Conservation (phyloP, 2,329 filamentous ascomycete genomes). For the Talaromyces sp. region DNA sequence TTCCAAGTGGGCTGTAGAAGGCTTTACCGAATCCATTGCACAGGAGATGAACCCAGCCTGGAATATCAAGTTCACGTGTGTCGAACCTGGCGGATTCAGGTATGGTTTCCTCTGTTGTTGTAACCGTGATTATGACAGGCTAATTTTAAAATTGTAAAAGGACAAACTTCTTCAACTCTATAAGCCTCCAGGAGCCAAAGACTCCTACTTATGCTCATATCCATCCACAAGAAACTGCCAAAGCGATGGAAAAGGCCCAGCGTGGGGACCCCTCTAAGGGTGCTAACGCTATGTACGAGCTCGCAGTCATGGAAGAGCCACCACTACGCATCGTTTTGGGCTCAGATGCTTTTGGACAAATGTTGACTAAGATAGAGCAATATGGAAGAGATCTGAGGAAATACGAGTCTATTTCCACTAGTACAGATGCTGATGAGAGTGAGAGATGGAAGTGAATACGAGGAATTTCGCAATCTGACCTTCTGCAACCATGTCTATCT, state of each 20-base stretch:
- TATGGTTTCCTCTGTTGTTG: not conserved
- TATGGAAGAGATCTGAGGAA: not conserved
- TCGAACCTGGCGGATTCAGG: slow-evolving; percentile 35
- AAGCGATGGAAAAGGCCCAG: not conserved
- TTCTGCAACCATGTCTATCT: not conserved
- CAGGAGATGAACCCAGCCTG: slow-evolving; percentile 17
- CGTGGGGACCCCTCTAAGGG: not conserved
- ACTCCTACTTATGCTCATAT: not conserved
- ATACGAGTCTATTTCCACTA: not conserved
- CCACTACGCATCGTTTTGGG: not conserved
- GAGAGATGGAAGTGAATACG: not conserved
- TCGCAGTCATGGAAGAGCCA: not conserved
- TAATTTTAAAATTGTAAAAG: not conserved
- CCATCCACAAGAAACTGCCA: not conserved
- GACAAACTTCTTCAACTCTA: not conserved
- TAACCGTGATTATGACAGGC: not conserved
- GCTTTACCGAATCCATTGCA: slow-evolving; percentile 18
- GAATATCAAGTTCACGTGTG: slow-evolving; percentile 35
- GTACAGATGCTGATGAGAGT: not conserved
- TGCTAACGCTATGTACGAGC: slow-evolving; percentile 1
- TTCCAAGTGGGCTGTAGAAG: slow-evolving; percentile 17
- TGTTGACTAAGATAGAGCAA: not conserved
- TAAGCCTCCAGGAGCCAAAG: not conserved
- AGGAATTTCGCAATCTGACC: not conserved
- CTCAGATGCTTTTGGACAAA: not conserved